Evolutionary conservation across 1,139 yeast species (phyloP).

Genomic region (Yamadazyma conglobata): DNA sequence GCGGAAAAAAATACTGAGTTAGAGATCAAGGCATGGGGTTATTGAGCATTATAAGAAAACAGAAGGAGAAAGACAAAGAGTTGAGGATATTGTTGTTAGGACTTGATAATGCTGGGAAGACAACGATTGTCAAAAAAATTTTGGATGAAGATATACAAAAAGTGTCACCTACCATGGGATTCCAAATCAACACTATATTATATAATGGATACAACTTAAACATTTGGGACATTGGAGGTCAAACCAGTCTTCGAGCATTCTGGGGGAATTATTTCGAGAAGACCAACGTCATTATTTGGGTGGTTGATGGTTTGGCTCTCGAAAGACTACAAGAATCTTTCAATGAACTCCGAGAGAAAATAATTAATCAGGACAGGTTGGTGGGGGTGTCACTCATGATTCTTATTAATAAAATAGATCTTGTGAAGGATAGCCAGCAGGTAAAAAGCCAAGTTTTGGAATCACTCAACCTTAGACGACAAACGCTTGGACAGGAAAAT

Average conservation of each 20-base stretch:
- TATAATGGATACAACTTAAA: conserved; percentile 34
- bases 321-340: conserved; percentile 65
- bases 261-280: conserved; percentile 91
- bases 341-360: conserved; percentile 55
- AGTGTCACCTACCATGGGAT: conserved; percentile 53
- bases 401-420: conserved; percentile 56
- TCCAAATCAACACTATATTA: conserved; percentile 43
- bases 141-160: conserved; percentile 43
- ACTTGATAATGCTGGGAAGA: conserved; percentile 86
- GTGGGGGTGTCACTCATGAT: conserved; percentile 61
- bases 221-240: conserved; percentile 91
- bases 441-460: conserved; percentile 18
- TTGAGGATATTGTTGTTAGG: conserved; percentile 74
- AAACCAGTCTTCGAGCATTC: conserved; percentile 68
- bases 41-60: conserved; percentile 75
- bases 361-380: conserved; percentile 64
- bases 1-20: too few species aligned
- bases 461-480: conserved; percentile 22
- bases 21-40: conserved; percentile 61
- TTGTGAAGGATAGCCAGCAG: conserved; percentile 23
- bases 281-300: conserved; percentile 87
- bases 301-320: conserved; percentile 67
- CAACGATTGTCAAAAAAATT: conserved; percentile 69
- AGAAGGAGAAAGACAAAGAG: conserved; percentile 75
- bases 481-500: not conserved